phyloP scores from a whole-genome alignment of 768 basidiomycete species.

The Cyathus striatus region DNA sequence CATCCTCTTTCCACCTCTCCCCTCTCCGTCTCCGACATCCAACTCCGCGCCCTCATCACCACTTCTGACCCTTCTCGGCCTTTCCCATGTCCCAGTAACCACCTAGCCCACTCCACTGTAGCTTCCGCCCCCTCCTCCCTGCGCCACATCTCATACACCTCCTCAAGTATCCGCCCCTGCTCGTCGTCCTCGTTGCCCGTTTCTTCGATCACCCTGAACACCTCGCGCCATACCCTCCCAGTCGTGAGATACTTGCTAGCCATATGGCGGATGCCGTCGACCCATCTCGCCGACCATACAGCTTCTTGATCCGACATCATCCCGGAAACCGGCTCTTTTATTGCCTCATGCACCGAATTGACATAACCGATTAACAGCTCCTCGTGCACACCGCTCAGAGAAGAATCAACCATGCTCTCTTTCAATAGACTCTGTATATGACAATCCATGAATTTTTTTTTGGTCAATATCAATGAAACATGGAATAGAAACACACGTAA shows the following conservation, averaged over 20 bases:
- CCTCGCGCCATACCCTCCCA: constrained; percentile 35
- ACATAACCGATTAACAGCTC: constrained; percentile 42
- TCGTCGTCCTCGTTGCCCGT: constrained; percentile 15
- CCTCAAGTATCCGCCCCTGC: constrained; percentile 17
- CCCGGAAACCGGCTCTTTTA: constrained; percentile 12
- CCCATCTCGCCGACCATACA: constrained; percentile 14
- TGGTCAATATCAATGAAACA: no score
- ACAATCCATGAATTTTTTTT: constrained; percentile 5
- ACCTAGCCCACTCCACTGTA: constrained; percentile 38
- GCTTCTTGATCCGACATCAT: constrained; percentile 23
- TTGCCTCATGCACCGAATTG: constrained; percentile 20
- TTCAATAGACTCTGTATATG: constrained; percentile 33
- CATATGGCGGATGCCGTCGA: constrained; percentile 32
- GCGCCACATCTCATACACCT: constrained; percentile 41
- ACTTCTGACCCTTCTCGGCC: constrained; percentile 34
- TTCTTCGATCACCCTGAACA: constrained; percentile 29
- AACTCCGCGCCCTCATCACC: constrained; percentile 24
- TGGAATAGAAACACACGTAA: neutral
- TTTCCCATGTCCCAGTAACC: constrained; percentile 35
- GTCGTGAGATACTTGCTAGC: constrained; percentile 35
- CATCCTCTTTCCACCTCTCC: constrained; percentile 29
- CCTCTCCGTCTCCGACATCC: constrained; percentile 19
- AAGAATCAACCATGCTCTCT: constrained; percentile 40
- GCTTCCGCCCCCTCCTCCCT: constrained; percentile 29
- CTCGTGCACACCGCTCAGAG: constrained; percentile 37